Percentiles rank a stretch among this genome's conserved stretches.
Evolutionary conservation across 2,329 filamentous ascomycete species (phyloP).

Genomic region (Talaromyces sp.): DNA sequence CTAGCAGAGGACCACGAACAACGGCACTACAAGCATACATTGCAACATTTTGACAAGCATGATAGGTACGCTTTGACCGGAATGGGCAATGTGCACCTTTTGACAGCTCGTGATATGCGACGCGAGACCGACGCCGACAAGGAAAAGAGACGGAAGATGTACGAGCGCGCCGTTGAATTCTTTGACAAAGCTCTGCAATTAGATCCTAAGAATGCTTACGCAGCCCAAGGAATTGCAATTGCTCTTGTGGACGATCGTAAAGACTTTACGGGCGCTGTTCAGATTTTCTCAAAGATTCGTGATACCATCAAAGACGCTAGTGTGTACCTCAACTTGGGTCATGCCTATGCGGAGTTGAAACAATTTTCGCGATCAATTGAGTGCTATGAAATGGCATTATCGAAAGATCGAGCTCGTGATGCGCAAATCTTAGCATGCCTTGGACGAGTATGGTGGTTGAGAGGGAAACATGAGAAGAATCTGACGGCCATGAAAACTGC

Average conservation of each 20-base stretch:
- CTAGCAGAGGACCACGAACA: constrained; percentile 87
- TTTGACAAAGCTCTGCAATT: constrained; percentile 95
- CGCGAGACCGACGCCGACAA: constrained; percentile 85
- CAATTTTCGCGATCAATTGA: constrained; percentile 92
- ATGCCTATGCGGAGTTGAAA: constrained; percentile 84
- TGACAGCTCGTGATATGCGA: constrained; percentile 89
- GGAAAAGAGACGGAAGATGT: constrained; percentile 81
- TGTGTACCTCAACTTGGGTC: constrained; percentile 88
- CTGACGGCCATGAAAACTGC: constrained; percentile 62
- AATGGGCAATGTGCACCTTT: constrained; percentile 93
- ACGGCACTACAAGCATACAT: constrained; percentile 91
- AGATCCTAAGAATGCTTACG: constrained; percentile 94
- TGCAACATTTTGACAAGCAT: constrained; percentile 94
- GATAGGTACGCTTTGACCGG: constrained; percentile 94
- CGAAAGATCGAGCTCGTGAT: constrained; percentile 75
- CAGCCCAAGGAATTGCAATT: constrained; percentile 92
- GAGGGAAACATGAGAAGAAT: constrained; percentile 67
- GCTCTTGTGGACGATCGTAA: constrained; percentile 92
- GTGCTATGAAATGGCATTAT: constrained; percentile 80
- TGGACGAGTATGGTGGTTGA: constrained; percentile 81
- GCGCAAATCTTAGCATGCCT: constrained; percentile 78
- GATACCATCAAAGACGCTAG: constrained; percentile 86
- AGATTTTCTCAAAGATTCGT: constrained; percentile 84
- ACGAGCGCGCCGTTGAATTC: constrained; percentile 92
- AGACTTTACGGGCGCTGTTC: constrained; percentile 74